Base-by-base conservation (phyloP, 2,329 filamentous ascomycete species). In the Exophiala alcalophila region DNA sequence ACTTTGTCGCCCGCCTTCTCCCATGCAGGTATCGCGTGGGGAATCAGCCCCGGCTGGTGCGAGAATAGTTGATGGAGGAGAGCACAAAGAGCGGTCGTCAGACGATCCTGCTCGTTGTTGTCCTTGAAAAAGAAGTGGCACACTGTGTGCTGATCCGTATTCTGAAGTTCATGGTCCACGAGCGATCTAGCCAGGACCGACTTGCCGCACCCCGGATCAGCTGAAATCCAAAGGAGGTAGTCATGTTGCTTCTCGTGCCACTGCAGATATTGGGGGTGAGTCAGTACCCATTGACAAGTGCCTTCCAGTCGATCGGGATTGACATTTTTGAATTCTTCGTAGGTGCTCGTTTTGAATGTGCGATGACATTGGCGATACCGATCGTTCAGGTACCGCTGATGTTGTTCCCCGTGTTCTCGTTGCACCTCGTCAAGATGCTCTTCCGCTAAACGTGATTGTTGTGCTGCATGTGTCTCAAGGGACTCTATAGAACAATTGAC, bases 171-270 rank as follows among this genome's bases (percentile, higher is more conserved):
- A 2, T 58, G 19, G 32, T 68, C 60, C 7, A 68, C 53, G 1
- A 69, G 53, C 2, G 57, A 61, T 50, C 54, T 59, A 0, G 63
- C 47, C 0, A 69, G 55, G 0, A 68, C 65, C 16, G 65, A 68
- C 46, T 68, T 69, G 4, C 66, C 65, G 44, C 63, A 68, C 19
- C 65, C 65, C 12, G 64, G 64, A 40, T 66, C 63, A 1, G 65
- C 65, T 10, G 63, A 65, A 5, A 68, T 54, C 65, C 59, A 67
- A 15, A 69, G 60, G 14, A 68, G 54, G 40, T 57, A 50, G 25
- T 58, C 47, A 3, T 20, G 5, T 1, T 5, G 2, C 23, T 40
- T 59, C 3, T 55, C 14, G 23, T 9, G 45, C 64, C 61, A 67
- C 7, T 44, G 20, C 2, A 25, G 37, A 41, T 59, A 66, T 24